Evolutionary conservation across 202 grass and related monocot genomes (phyloP), one percentile per base, ranked within the genome.

Genomic region (Dendrocalamus latiflorus): DNA sequence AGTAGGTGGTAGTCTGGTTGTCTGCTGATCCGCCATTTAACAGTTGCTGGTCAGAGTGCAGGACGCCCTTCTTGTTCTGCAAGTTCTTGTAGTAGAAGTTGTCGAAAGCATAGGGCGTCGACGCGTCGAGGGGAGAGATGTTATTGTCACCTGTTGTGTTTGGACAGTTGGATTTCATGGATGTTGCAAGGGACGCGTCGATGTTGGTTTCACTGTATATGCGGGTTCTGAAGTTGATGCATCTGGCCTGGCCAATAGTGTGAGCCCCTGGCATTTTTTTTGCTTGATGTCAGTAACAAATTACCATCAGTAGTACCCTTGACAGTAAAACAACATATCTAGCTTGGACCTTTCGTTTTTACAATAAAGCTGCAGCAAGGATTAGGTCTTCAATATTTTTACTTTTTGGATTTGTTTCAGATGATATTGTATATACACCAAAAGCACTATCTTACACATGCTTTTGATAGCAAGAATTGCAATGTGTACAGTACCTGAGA

Each of bases 1-100:
- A 58, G 69, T 91, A 94, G 57, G 81, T 74, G 18, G n/a, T 38
- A 17, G 69, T 75, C 45, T 84, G 88, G 7, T 84, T 80, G 72
- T 89, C 92, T 6, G 89, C 75, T 8, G 89, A 87, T 1, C 92
- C 86, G 0, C 87, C 87, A 65, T 89, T 85, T 41, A 87, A 87
- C 37, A 94, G 83, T 59, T 89, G 80, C 77, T 94, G 89, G 50
- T 94, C 89, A 20, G 92, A 94, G 70, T 91, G 89, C 33, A 94
- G 72, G 73, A 94, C 67, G 6, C 92, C 89, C 70, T 86, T 88
- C 1, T 85, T 74, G 56, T 82, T 85, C 59, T 79, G 66, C 70
- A 91, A 74, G 78, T 89, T 93, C 88, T 88, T 91, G 42, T 43
- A 43, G 42, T 47, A 97, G 21, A 75, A 76, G 45, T 88, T 89